A percentile compares a stretch with the other conserved stretches of the same genome.
These are phyloP conservation scores for Saccharomyces jurei DNA, from an alignment of 805 yeast genomes.

Conservation along the genomic window DNA sequence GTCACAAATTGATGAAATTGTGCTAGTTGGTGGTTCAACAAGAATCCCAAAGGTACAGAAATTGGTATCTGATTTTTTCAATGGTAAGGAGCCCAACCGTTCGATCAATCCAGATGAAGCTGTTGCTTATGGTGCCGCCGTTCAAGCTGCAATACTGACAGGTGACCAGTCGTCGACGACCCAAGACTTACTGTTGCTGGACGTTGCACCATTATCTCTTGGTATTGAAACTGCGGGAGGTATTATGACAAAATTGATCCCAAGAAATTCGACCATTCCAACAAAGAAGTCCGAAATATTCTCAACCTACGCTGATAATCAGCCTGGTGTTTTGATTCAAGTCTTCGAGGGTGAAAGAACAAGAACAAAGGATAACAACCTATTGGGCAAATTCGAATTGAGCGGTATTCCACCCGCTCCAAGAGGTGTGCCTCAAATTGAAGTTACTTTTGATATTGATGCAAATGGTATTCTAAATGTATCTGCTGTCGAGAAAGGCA, in stretches of 20 bases:
- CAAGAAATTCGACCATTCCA: slow-evolving; percentile 95
- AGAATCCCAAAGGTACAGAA: slow-evolving; percentile 97
- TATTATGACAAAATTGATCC: slow-evolving; percentile 95
- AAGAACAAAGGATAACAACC: slow-evolving; percentile 89
- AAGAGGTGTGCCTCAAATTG: slow-evolving; percentile 97
- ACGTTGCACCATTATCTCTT: slow-evolving; percentile 93
- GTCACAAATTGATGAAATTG: slow-evolving; percentile 84
- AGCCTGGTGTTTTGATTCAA: slow-evolving; percentile 96
- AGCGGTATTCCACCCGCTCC: slow-evolving; percentile 97
- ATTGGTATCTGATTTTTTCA: slow-evolving; percentile 91
- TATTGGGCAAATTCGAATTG: slow-evolving; percentile 94
- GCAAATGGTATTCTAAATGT: slow-evolving; percentile 97
- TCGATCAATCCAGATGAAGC: slow-evolving; percentile 98
- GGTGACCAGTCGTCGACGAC: slow-evolving; percentile 96
- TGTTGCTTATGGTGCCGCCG: slow-evolving; percentile 99
- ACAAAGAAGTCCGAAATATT: slow-evolving; percentile 94
- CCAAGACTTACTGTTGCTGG: slow-evolving; percentile 86
- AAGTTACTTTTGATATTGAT: slow-evolving; percentile 93
- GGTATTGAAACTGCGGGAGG: slow-evolving; percentile 99
- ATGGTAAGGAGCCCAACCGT: slow-evolving; percentile 94
- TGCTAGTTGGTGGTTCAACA: slow-evolving; percentile 95
- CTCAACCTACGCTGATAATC: slow-evolving; percentile 96
- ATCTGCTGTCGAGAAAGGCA: slow-evolving; percentile 94
- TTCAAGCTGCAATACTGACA: slow-evolving; percentile 92
- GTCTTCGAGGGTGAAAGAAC: slow-evolving; percentile 98